Conservation (phyloP, 352 stramenopile species). For the Phytophthora kernoviae region DNA sequence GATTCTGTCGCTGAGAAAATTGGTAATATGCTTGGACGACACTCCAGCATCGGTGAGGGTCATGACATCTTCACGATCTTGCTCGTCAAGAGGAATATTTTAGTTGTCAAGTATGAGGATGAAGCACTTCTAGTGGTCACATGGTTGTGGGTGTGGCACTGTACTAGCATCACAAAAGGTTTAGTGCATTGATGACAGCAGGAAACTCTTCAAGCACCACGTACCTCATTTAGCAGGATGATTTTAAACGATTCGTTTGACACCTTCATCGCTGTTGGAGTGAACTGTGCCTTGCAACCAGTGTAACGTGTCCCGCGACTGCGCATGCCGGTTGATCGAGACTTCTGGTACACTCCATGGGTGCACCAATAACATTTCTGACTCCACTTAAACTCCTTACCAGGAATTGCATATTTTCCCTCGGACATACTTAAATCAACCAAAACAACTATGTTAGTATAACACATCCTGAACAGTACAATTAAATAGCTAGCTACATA, state of each 20-base stretch:
- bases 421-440: neutral
- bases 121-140: neutral
- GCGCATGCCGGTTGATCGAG: slow-evolving; percentile 10
- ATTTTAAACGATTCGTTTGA: neutral
- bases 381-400: slow-evolving; percentile 1
- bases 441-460: neutral
- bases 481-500: slow-evolving; percentile 1
- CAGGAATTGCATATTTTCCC: neutral
- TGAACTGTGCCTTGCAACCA: slow-evolving; percentile 8
- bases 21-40: slow-evolving; percentile 3
- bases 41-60: slow-evolving; percentile 7
- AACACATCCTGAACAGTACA: neutral
- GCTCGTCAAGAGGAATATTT: slow-evolving; percentile 8
- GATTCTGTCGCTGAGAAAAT: slow-evolving; percentile 16
- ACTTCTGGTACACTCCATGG: slow-evolving; percentile 9
- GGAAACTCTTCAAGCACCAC: neutral
- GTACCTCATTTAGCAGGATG: slow-evolving; percentile 7
- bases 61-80: slow-evolving; percentile 12
- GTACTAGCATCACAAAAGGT: neutral
- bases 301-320: slow-evolving; percentile 7
- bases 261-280: neutral
- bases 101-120: slow-evolving; percentile 11
- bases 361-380: slow-evolving; percentile 12
- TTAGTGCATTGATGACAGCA: neutral
- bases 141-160: slow-evolving; percentile 8